A percentile compares a stretch with the other conserved stretches of the same genome.
Conservation (phyloP, 768 basidiomycete genomes). For the Trametes sanguinea region DNA sequence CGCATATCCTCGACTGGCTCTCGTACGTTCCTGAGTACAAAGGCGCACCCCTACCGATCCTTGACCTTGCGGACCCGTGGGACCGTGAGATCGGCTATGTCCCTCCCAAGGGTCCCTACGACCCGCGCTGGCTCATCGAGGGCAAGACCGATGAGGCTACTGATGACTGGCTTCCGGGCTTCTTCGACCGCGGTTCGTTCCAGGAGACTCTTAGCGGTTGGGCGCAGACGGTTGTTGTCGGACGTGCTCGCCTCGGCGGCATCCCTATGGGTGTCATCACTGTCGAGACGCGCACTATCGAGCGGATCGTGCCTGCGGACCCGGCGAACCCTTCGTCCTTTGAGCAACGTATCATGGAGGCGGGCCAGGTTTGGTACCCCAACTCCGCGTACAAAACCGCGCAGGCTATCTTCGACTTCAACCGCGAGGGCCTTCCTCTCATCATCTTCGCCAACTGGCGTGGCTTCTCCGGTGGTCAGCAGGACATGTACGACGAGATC, state of each 20-base stretch:
- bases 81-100: conserved; percentile 89
- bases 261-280: conserved; percentile 98
- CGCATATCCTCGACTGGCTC: conserved; percentile 92
- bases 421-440: conserved; percentile 93
- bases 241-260: conserved; percentile 93
- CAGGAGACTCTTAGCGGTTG: conserved; percentile 98
- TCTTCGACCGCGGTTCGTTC: conserved; percentile 98
- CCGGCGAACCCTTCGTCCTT: conserved; percentile 96
- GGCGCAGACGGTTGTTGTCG: conserved; percentile 98
- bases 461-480: conserved; percentile 99
- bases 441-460: conserved; percentile 99
- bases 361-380: conserved; percentile 99
- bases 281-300: conserved; percentile 96
- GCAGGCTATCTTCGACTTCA: conserved; percentile 98
- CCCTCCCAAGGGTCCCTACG: conserved; percentile 93
- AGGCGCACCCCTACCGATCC: conserved; percentile 78
- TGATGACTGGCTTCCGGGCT: conserved; percentile 79
- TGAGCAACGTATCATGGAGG: conserved; percentile 98
- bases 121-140: conserved; percentile 97
- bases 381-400: conserved; percentile 99
- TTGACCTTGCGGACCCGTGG: conserved; percentile 75
- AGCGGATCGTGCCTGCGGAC: conserved; percentile 95
- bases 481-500: conserved; percentile 98
- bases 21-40: conserved; percentile 89
- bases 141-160: conserved; percentile 87